Evolutionary conservation across 345 rosid species (phyloP), one percentile per base, ranked within the genome.

Genomic region (Eucalyptus virginea): DNA sequence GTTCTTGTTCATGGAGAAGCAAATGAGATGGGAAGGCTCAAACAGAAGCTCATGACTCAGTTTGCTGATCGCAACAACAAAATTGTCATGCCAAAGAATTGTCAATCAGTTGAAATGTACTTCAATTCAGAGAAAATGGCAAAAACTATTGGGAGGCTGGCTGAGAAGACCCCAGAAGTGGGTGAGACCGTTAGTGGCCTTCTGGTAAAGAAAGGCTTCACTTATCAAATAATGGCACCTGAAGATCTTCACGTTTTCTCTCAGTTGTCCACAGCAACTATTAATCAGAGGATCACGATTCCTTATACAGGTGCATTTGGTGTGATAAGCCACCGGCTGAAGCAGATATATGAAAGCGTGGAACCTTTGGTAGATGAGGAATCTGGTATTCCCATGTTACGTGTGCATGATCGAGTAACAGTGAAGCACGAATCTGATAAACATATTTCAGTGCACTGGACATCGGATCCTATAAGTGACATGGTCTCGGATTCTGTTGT

Each of bases 221-320:
- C 99, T 72, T 96, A 95, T 91, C 99, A 98, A 93, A 97, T 98
- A 87, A 98, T 98, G 99, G 98, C 98, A 51, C 97, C 99, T 6
- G 99, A 95, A 87, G 99, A 98, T 92, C 98, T 98, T 87, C 98
- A 96, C 91, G 94, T 98, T 51, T 98, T 98, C 93, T 98, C 99
- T 47, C 99, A 98, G 94, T 94, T 98, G 69, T 95, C 98, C 86
- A 96, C 99, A 28, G 97, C 98, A 88, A 95, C 94, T 88, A 88
- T 97, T 86, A 95, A 95, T 67, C 98, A 98, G 92, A 93, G 99
- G 90, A 96, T 95, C 54, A 97, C 97, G 32, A 94, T 97, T 90
- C 98, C 99, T 0, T 98, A 93, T 89, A 67, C 95, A 5, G 97
- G 98, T 44, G 97, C 97, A 11, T 95, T 97, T 40, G 99, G 98